Evolutionary conservation across 108 stramenopile genomes (phyloP), one percentile per base, ranked within the genome.

Genomic region (Fistulifera pelliculosa): DNA sequence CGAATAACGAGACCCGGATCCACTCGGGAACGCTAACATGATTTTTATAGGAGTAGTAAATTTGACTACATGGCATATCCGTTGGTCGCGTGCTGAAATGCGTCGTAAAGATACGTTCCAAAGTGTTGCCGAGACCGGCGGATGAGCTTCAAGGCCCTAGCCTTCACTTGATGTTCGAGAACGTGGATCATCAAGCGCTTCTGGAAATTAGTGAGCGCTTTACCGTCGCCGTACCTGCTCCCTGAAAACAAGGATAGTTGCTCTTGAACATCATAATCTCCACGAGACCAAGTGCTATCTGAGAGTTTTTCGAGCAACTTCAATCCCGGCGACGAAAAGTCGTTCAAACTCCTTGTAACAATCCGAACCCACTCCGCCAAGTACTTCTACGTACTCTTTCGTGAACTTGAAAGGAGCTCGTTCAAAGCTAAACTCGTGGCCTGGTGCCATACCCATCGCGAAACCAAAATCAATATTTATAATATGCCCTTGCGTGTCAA

Each of bases 391-490:
- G 61, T 96, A 93, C 55, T 99, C 99, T 55, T 73, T 73, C 0
- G 95, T 96, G 19, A 96, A 74, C 74, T 99, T 99, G 75, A 98
- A 99, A 10, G 97, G 93, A 23, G 99, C 97, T 39, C 92, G 78
- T 66, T 99, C 99, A 66, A 98, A 75, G 39, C 76, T 82, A 64
- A 95, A 98, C 52, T 90, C 93, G 52, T 96, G 91, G 38, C 96
- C 97, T 1, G 95, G 94, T 14, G 90, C 93, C 86, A 93, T 93
- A 45, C 97, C 97, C 64, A 99, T 81, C 12, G 96, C 95, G 68
- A 99, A 99, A 39, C 99, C 99, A 72, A 98, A 99, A 65, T 99
- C 99, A 59, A 99, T 99, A 75, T 96, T 93, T 52, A 98, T 91
- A 27, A 99, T 44, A 56, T 85, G 96, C 7, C 99, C 99, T 23